Base-by-base conservation (phyloP, 164 flowering plant species). In the Sedum album region DNA sequence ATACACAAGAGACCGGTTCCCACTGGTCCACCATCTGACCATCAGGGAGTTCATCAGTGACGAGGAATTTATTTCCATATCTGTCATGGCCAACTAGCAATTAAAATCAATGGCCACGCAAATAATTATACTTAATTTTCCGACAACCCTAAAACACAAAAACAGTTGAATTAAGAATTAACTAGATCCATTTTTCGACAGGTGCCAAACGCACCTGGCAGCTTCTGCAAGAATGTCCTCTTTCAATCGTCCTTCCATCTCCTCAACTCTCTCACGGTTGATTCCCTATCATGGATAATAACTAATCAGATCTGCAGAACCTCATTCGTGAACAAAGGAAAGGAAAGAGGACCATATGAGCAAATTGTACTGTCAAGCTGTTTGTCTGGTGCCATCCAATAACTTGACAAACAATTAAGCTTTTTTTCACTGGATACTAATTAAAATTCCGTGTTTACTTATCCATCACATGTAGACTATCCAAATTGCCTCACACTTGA, bases 21-120 rank as follows among this genome's bases (percentile, higher is more conserved):
- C 98, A 93, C 74, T 93, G 98, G 80, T 93, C 98, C 76, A 93
- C 98, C 98, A 93, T 93, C 76, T 93, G 96, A 74, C 96, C 96
- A 82, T 90, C 96, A 69, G 92, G 96, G 76, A 93, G 83, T 79
- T 93, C 98, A 83, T 93, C 98, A 79, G 98, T 93, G 71, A 93
- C 98, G 79, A 93, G 98, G 88, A 93, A 86, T 86, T 93, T 93
- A 85, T 93, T 87, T 77, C 93, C 98, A 83, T 88, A 93, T 84
- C 98, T 93, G 87, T 73, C 66, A 70, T 65, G 71, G 72, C 79
- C 80, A 49, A 76, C 70, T 33, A 60, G 51, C 67, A 77, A 64
- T 64, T 65, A 71, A 69, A 74, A 73, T 63, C 60, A 71, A 65
- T 61, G 65, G 74, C 75, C 74, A 73, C 63, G 71, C 73, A 69